A percentile compares a stretch with the other conserved stretches of the same genome.
phyloP scores from a whole-genome alignment of 2,329 filamentous ascomycete species.

The Cordyceps fumosorosea region DNA sequence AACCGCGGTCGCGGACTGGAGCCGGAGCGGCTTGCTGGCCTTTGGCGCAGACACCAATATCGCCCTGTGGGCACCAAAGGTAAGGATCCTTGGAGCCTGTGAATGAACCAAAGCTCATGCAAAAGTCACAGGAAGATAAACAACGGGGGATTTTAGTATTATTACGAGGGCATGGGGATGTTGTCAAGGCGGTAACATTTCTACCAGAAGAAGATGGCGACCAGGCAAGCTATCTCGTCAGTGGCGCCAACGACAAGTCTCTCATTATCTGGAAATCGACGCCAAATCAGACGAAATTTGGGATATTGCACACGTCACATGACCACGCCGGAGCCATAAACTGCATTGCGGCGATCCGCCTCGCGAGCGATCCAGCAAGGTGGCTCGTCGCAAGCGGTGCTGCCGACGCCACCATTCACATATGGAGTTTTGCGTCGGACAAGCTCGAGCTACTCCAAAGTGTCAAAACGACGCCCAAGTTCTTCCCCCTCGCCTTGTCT shows the following conservation, averaged over 20 bases:
- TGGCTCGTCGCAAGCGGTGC: slow-evolving; percentile 68
- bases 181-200: slow-evolving; percentile 80
- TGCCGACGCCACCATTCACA: slow-evolving; percentile 65
- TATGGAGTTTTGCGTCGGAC: slow-evolving; percentile 60
- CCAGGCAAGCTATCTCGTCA: slow-evolving; percentile 56
- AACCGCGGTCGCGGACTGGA: slow-evolving; percentile 86
- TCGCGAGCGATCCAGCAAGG: slow-evolving; percentile 21
- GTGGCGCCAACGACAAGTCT: slow-evolving; percentile 73
- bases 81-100: slow-evolving; percentile 28
- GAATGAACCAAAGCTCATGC: neutral
- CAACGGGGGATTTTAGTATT: slow-evolving; percentile 57
- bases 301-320: slow-evolving; percentile 44
- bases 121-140: slow-evolving; percentile 25
- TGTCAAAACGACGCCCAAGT: slow-evolving; percentile 67
- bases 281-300: slow-evolving; percentile 21
- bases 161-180: slow-evolving; percentile 68
- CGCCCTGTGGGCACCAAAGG: slow-evolving; percentile 77
- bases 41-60: slow-evolving; percentile 88
- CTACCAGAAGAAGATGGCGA: slow-evolving; percentile 46
- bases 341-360: slow-evolving; percentile 45
- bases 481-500: slow-evolving; percentile 74
- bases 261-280: slow-evolving; percentile 62
- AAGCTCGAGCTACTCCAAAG: slow-evolving; percentile 55
- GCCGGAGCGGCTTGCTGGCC: slow-evolving; percentile 63
- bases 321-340: slow-evolving; percentile 75